Conservation (phyloP, 2,329 filamentous ascomycete genomes). For the Colletotrichum phormii region DNA sequence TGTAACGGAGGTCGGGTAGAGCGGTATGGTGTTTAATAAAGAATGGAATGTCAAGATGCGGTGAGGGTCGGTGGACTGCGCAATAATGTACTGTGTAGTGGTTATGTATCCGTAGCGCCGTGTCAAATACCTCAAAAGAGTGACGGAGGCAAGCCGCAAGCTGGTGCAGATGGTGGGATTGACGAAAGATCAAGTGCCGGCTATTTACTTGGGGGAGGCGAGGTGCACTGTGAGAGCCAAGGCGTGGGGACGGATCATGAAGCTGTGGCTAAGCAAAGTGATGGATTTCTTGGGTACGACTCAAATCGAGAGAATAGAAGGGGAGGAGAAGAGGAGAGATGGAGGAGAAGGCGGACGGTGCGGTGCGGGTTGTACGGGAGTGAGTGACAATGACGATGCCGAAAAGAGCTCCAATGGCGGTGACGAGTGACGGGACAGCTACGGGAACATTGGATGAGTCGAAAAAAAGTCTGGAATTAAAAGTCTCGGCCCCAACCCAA, state of each 20-base stretch:
- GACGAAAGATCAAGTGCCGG: neutral
- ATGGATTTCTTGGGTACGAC: neutral
- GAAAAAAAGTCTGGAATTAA: neutral
- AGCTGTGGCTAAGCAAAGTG: neutral
- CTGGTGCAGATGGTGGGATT: neutral
- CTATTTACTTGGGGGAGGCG: neutral
- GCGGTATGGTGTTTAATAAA: neutral
- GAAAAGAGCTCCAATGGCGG: neutral
- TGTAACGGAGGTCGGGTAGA: neutral
- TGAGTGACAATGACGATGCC: constrained; percentile 7
- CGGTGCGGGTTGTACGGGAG: neutral
- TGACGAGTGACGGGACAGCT: neutral
- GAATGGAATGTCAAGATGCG: constrained; percentile 1
- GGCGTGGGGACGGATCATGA: neutral
- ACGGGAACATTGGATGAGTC: neutral
- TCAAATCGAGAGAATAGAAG: neutral
- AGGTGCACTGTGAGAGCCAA: neutral
- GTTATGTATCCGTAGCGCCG: no score
- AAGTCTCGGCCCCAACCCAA: neutral
- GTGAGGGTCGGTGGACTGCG: neutral
- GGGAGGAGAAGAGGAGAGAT: neutral
- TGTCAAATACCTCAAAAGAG: neutral
- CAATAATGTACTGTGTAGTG: neutral
- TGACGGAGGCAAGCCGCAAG: neutral
- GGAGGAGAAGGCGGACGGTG: no score